Base-by-base conservation (phyloP, 352 stramenopile species). In the Pythium sukuiense region DNA sequence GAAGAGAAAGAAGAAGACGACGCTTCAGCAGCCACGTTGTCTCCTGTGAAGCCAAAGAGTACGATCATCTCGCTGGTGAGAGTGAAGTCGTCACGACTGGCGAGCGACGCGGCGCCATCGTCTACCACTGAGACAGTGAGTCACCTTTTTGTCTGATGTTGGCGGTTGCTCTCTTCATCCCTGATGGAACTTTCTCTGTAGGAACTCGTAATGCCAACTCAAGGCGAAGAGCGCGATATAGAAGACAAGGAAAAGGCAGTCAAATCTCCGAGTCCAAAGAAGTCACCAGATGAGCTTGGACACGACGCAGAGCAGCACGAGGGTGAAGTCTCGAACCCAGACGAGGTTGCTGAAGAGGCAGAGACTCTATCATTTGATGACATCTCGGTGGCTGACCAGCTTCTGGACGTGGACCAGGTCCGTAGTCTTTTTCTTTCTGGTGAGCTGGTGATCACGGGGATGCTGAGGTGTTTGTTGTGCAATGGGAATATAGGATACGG, bases 1-100 rank as follows among this genome's bases (percentile, higher is more conserved):
- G 45, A 52, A 14, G 45, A 52, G 8, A n/a, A 27, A 2, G 6
- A 52, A 14, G 14, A 20, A 5, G 20, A 24, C 20, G 20, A 24
- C 20, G n/a, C 45, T 29, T 6, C 45, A 52, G 20, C 4, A 14
- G n/a, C 6, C 45, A 13, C 45, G 29, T 8, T 48, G 18, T 33
- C 46, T 16, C 35, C 50, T n/a, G 35, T 46, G 12, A 66, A 52
- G n/a, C 50, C 60, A 4, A 46, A 49, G 2, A 43, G 39, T 3
- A 67, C 43, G 20, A 56, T 67, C 37, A 43, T 67, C 6, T 67
- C 60, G 18, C 41, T 67, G 1, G 50, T 43, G 16, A 61, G 56
- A 59, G 50, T 67, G 52, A 67, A 67, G 49, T 50, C 37, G 12
- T 37, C 16, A 12, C 29, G 46, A 27, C 45, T 20, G 20, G 26